A percentile compares a stretch with the other conserved stretches of the same genome.
Evolutionary conservation across 352 stramenopile genomes (phyloP).

Genomic region (Globisporangium viniferum): DNA sequence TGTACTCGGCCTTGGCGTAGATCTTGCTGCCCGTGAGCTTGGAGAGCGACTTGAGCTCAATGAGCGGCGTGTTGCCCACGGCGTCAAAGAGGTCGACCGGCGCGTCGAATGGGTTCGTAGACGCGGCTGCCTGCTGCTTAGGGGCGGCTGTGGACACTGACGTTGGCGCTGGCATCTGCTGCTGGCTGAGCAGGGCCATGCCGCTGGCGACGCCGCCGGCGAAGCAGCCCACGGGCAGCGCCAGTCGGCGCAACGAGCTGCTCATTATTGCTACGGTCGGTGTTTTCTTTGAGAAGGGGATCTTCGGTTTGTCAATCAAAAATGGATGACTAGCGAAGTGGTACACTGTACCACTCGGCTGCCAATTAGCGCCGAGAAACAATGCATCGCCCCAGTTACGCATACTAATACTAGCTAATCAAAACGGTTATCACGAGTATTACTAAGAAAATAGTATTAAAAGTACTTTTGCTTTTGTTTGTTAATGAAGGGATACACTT

Average conservation of each 20-base stretch:
- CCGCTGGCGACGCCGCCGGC: conserved; percentile 16
- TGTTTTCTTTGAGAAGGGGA: neutral
- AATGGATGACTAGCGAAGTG: neutral
- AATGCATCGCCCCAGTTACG: too few species aligned
- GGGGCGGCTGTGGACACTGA: neutral
- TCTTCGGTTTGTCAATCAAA: neutral
- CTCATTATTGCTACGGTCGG: too few species aligned
- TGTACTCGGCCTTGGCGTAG: conserved; percentile 77
- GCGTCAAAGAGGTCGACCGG: conserved; percentile 61
- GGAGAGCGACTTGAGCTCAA: conserved; percentile 66
- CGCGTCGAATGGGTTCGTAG: conserved; percentile 20
- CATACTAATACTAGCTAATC: too few species aligned
- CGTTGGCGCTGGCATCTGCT: neutral
- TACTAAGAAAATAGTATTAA: too few species aligned
- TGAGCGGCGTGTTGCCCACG: conserved; percentile 73
- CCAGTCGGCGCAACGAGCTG: conserved; percentile 15
- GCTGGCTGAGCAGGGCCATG: conserved; percentile 1
- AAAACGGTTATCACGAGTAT: too few species aligned
- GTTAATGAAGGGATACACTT: too few species aligned
- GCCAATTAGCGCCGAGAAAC: too few species aligned
- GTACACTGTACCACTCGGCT: neutral
- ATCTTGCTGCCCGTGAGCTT: conserved; percentile 73
- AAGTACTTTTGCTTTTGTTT: too few species aligned
- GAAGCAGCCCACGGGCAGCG: conserved; percentile 18
- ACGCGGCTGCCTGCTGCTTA: neutral